phyloP scores from a whole-genome alignment of 176 grass and related monocot species.

The Miscanthus lutarioriparius region DNA sequence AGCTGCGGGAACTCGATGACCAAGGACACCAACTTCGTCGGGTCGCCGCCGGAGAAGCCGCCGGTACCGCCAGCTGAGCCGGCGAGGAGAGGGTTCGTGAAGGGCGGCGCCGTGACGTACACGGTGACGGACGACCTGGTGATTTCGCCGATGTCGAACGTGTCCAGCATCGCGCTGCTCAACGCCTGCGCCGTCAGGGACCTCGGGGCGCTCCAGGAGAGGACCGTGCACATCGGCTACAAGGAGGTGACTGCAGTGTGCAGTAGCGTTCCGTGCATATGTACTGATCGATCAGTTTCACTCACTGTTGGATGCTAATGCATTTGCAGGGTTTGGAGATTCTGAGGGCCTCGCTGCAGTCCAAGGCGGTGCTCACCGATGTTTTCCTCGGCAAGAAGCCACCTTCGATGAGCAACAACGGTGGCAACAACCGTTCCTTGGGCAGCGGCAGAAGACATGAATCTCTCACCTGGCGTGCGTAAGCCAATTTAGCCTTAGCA shows the following conservation, averaged over 20 bases:
- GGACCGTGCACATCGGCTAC: conserved; percentile 37
- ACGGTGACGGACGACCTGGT: conserved; percentile 46
- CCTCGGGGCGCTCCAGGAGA: conserved; percentile 35
- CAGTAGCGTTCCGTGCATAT: not conserved
- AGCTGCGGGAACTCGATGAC: not conserved
- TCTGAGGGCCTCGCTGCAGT: conserved; percentile 43
- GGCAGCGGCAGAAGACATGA: not conserved
- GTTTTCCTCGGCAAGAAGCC: conserved; percentile 30
- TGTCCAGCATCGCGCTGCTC: conserved; percentile 46
- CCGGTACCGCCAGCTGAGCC: not conserved
- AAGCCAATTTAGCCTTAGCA: not conserved
- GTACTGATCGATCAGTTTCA: not conserved
- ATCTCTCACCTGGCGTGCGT: conserved; percentile 20
- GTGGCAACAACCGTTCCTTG: not conserved
- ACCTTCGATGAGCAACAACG: not conserved
- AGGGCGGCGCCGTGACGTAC: conserved; percentile 35
- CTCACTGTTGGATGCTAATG: not conserved
- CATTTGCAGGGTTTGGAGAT: conserved; percentile 34
- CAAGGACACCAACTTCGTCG: not conserved
- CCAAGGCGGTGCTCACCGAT: conserved; percentile 49
- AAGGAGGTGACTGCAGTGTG: conserved; percentile 18
- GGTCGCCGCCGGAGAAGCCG: not conserved
- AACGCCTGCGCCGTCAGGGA: conserved; percentile 36
- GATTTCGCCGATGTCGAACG: conserved; percentile 47
- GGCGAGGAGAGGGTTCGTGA: conserved; percentile 25